phyloP scores from a whole-genome alignment of 2,329 filamentous ascomycete genomes.

The Diplodia intermedia region DNA sequence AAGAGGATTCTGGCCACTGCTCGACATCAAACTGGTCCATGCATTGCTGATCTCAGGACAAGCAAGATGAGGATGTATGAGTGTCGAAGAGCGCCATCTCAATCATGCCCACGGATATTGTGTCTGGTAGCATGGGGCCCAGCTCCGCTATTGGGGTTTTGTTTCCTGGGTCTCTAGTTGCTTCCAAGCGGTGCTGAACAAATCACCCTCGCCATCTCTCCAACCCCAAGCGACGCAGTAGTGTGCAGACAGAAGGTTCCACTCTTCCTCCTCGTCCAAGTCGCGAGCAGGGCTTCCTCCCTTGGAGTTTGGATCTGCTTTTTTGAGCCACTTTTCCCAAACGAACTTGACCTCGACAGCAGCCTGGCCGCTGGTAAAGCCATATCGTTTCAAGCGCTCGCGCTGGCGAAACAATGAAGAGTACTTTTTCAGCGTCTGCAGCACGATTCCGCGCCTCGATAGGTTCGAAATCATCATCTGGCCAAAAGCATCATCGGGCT shows the following conservation, averaged over 20 bases:
- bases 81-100: too few species aligned
- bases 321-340: conserved; percentile 76
- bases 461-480: conserved; percentile 92
- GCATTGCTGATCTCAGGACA: too few species aligned
- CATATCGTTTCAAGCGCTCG: conserved; percentile 68
- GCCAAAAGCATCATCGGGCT: conserved; percentile 84
- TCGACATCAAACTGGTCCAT: too few species aligned
- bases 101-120: too few species aligned
- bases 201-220: conserved; percentile 57
- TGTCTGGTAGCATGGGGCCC: background rate
- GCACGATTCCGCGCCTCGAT: conserved; percentile 76
- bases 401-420: conserved; percentile 72
- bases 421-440: conserved; percentile 82
- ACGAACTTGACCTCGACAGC: conserved; percentile 71
- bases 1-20: too few species aligned
- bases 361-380: conserved; percentile 65
- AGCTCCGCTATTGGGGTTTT: conserved; percentile 20
- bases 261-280: conserved; percentile 94
- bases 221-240: conserved; percentile 92
- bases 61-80: background rate
- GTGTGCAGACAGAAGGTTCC: conserved; percentile 83
- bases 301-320: conserved; percentile 79
- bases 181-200: conserved; percentile 30
- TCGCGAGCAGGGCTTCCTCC: conserved; percentile 74
- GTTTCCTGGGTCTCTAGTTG: conserved; percentile 2